Evolutionary conservation across 2,329 filamentous ascomycete species (phyloP).

Genomic region (Clarireedia homoeocarpa): DNA sequence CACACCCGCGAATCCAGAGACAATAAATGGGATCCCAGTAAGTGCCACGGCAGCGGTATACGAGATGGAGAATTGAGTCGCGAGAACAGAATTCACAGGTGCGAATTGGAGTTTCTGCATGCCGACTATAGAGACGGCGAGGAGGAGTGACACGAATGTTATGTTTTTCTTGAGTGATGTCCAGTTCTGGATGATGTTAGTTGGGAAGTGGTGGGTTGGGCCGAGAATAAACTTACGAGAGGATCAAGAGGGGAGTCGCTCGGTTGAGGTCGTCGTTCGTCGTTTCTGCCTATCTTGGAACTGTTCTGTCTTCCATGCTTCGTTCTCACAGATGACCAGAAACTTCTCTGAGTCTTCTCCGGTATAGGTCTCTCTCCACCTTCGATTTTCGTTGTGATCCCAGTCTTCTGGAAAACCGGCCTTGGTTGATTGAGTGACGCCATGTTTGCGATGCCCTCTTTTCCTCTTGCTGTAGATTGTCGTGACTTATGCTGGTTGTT

Average conservation of each 20-base stretch:
- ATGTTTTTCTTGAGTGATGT: conserved; percentile 45
- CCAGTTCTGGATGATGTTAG: conserved; percentile 41
- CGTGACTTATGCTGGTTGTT: background rate
- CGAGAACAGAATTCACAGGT: conserved; percentile 39
- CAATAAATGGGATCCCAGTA: conserved; percentile 45
- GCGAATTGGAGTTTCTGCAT: conserved; percentile 49
- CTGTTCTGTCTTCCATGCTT: background rate
- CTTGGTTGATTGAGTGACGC: background rate
- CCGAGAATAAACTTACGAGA: background rate
- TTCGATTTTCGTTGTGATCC: background rate
- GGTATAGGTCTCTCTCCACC: no score
- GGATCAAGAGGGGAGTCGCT: background rate
- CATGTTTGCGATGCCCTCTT: background rate
- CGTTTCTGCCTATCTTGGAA: no score
- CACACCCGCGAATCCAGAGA: conserved; percentile 41
- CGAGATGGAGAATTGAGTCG: conserved; percentile 36
- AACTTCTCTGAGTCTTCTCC: background rate
- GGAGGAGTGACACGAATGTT: conserved; percentile 39
- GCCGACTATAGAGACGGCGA: conserved; percentile 39
- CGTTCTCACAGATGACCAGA: background rate
- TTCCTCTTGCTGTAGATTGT: background rate
- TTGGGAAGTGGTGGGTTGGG: no score
- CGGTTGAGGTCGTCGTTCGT: no score
- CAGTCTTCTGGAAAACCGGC: background rate
- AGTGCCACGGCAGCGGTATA: conserved; percentile 42